These are phyloP conservation scores for Diospyros kaki DNA, from an alignment of 148 eudicot genomes.

Conservation along the genomic window DNA sequence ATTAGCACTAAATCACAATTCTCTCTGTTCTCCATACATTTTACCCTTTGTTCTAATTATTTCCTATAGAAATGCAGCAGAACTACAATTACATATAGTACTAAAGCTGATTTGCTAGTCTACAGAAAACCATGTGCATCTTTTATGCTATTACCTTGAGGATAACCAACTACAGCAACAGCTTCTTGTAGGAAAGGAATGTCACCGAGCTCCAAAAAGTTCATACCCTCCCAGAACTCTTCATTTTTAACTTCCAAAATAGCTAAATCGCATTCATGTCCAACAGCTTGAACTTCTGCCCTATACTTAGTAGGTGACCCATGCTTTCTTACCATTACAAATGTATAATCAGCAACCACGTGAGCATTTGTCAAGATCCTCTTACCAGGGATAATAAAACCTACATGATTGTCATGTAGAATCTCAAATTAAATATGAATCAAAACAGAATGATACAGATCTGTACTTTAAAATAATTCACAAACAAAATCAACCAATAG, in stretches of 20 bases:
- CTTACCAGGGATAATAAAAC: conserved; percentile 82
- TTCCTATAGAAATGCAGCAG: not conserved
- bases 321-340: conserved; percentile 94
- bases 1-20: not conserved
- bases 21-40: not conserved
- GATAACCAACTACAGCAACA: conserved; percentile 97
- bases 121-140: not conserved
- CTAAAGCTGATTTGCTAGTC: not conserved
- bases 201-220: conserved; percentile 76
- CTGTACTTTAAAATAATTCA: not conserved
- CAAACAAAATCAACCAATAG: conserved; percentile 4
- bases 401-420: conserved; percentile 32
- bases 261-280: conserved; percentile 98
- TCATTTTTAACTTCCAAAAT: conserved; percentile 71
- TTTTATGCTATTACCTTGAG: conserved; percentile 58
- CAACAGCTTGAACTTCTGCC: conserved; percentile 89
- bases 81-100: not conserved
- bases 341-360: conserved; percentile 91
- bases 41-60: not conserved
- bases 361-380: conserved; percentile 95
- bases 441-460: not conserved
- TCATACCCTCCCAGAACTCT: conserved; percentile 96
- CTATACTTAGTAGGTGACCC: conserved; percentile 88
- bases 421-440: not conserved
- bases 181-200: conserved; percentile 89